These are phyloP conservation scores for Cercospora nicotianae DNA, from an alignment of 2,329 filamentous ascomycete species.

Conservation along the genomic window DNA sequence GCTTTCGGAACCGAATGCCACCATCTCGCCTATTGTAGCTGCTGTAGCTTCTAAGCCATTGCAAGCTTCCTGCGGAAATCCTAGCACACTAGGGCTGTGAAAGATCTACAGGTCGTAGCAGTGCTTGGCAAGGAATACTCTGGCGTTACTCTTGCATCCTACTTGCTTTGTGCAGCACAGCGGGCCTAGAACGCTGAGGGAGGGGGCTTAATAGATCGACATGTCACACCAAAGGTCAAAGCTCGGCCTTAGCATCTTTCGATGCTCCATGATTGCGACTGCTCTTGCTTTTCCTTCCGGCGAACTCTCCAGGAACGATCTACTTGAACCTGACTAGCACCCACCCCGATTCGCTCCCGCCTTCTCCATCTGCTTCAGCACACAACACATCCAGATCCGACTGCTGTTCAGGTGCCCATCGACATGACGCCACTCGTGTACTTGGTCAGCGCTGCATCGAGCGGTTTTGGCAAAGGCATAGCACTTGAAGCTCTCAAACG, in stretches of 20 bases:
- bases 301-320: neutral
- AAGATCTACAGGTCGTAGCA: neutral
- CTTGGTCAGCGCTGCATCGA: constrained; percentile 47
- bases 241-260: neutral
- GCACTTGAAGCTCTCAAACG: constrained; percentile 45
- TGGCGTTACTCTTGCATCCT: neutral
- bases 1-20: neutral
- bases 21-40: neutral
- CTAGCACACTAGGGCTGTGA: neutral
- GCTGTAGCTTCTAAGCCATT: neutral
- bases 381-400: neutral
- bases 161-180: neutral
- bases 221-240: neutral
- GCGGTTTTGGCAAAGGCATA: constrained; percentile 50
- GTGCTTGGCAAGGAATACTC: neutral
- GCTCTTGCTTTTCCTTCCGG: neutral
- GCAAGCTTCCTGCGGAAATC: neutral
- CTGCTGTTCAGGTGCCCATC: neutral
- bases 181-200: neutral
- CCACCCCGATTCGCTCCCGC: neutral
- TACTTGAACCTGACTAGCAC: neutral
- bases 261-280: neutral
- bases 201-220: neutral
- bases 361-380: neutral
- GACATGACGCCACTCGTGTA: constrained; percentile 22